phyloP scores from a whole-genome alignment of 1,139 yeast genomes.

The Scheffersomyces segobiensis region DNA sequence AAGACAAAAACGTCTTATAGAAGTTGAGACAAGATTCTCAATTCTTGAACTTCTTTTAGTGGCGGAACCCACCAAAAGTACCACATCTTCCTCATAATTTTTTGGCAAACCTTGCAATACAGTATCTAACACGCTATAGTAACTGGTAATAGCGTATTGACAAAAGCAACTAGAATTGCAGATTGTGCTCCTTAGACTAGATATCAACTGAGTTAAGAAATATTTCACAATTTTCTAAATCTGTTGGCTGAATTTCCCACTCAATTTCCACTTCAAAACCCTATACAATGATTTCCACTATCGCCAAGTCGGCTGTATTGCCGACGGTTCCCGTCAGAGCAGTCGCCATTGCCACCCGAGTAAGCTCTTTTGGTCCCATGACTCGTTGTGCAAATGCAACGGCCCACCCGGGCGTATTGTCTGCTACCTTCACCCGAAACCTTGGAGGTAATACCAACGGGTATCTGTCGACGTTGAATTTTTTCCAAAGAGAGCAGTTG shows the following conservation, averaged over 20 bases:
- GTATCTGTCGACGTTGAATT: slow-evolving; percentile 38
- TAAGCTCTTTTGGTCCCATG: background rate
- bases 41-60: background rate
- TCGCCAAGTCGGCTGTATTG: background rate
- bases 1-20: background rate
- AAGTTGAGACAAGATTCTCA: background rate
- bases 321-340: background rate
- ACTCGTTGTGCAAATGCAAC: background rate
- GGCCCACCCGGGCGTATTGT: background rate
- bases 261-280: background rate
- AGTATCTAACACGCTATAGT: background rate
- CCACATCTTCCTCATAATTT: background rate
- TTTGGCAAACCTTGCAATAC: background rate
- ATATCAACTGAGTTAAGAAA: too few relatives aligned
- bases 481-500: slow-evolving; percentile 64
- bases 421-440: background rate
- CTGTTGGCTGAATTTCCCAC: background rate
- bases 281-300: background rate
- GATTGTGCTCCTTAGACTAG: background rate
- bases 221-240: background rate
- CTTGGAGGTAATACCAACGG: background rate
- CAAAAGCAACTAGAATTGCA: background rate
- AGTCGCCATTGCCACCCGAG: background rate
- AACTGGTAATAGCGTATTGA: background rate
- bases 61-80: background rate